phyloP scores from a whole-genome alignment of 148 eudicot species.

The Cornus controversa region DNA sequence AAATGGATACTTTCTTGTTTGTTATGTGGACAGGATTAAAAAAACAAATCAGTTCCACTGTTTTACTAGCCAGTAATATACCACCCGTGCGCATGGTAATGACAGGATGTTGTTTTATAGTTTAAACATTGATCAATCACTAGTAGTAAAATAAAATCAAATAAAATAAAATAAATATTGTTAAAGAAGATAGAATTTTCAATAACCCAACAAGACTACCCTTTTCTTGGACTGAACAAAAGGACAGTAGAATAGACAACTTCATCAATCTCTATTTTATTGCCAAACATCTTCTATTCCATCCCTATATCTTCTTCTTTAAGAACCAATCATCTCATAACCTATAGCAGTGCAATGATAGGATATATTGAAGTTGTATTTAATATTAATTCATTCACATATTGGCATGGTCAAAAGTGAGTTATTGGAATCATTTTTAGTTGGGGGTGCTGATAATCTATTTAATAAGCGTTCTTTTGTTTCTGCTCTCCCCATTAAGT shows the following conservation, averaged over 20 bases:
- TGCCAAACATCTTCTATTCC: too few relatives aligned
- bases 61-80: not conserved
- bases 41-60: not conserved
- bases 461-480: conserved; percentile 21
- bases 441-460: conserved; percentile 18
- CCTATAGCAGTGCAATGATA: conserved; percentile 11
- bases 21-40: conserved; percentile 5
- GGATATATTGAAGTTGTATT: conserved; percentile 1
- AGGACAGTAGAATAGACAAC: not conserved
- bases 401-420: conserved; percentile 37
- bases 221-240: conserved; percentile 5
- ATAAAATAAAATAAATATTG: not conserved
- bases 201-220: not conserved
- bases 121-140: not conserved
- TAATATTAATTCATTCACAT: not conserved
- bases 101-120: conserved; percentile 3
- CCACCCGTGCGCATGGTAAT: conserved; percentile 13
- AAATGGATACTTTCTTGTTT: conserved; percentile 11
- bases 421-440: conserved; percentile 28
- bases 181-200: conserved; percentile 3
- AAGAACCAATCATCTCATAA: conserved; percentile 11
- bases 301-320: too few relatives aligned
- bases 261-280: not conserved
- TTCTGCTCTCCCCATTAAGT: conserved; percentile 22
- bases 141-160: too few relatives aligned